Base-by-base conservation (phyloP, 2,329 filamentous ascomycete genomes). In the Westerdykella aurantiaca region DNA sequence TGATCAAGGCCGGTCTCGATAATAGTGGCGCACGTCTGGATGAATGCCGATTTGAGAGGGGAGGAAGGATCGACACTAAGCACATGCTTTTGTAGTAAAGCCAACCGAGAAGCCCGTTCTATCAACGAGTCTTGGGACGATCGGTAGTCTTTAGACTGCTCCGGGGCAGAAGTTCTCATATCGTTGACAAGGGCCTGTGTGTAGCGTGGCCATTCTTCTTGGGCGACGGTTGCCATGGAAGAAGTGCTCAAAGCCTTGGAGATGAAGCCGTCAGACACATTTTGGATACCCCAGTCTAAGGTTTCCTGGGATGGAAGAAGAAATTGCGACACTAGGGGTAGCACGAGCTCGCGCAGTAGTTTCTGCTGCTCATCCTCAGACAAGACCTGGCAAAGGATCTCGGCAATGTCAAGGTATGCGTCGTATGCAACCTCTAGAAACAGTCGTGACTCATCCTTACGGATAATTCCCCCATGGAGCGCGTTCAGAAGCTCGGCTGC, bases 71-170 rank as follows among this genome's bases (percentile, higher is more conserved):
- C 31, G 9, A 38, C 34, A 16, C 50, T 40, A 10, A 61, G 38
- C 2, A 48, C 48, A 38, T 56, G 47, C 16, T 51, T 50, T 51
- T 56, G 66, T 1, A 76, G 69, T 47, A 86, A 83, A 69, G 88
- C 64, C 56, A 69, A 88, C 0, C 86, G 81, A 37, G 75, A 72
- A 0, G 83, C 82, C 55, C 85, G 78, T 6, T 81, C 74, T 9
- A 80, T 78, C 21, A 95, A 75, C 34, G 73, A 72, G 40, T 80
- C 75, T 61, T 95, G 88, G 0, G 88, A 94, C 34, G 75, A 74
- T 21, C 79, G 75, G 53, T 86, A 86, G 14, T 88, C 85, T 49
- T 84, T 84, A 0, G 88, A 89, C 44, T 91, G 82, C 59, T 91
- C 88, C 1, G 90, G 88, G 5, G 87, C 76, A 0, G 88, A 94